Base-by-base conservation (phyloP, 257 asterid species). In the Ehretia macrophylla region DNA sequence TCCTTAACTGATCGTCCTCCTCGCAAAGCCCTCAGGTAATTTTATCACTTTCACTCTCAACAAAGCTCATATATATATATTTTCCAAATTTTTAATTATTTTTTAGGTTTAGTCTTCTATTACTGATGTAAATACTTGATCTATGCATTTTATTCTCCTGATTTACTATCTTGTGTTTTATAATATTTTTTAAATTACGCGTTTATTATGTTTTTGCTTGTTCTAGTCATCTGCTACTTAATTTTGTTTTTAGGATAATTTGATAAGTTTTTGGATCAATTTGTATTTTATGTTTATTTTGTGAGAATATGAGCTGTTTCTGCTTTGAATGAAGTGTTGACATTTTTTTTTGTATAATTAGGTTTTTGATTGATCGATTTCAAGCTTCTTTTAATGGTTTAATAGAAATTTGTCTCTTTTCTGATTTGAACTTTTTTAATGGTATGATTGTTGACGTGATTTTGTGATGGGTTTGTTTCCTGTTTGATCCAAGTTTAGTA, bases 11-110 rank as follows among this genome's bases (percentile, higher is more conserved):
- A 54, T 68, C 42, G 3, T 48, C 45, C 0, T 48, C 45, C 0
- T 35, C 22, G 21, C 51, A 49, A 22, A 51, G 14, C 14, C 58
- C 39, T 40, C 61, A 63, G 64, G 79, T 77, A 50, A 54, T 48
- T 64, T 17, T 32, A 42, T 42, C 47, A 42, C 3, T 14, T 42
- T 10, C 11, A 10, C 11, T 42, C 47, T 10, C 47, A 42, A 11
- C 11, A 38, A 11, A 14, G 47, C 16, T 42, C 47, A 3, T 42
- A 10, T 10, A 2, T 10, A 2, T 42, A 2, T 4, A 3, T 42
- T 42, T 14, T 42, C 47, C 14, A n/a, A n/a, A n/a, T 10, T 42
- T 42, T 42, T 2, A 42, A 42, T 11, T 27, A 27, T 27, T 42
- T 4, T 14, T 14, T 42, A 42, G 3, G 35, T 14, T 42, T 42